Conservation (phyloP, 192 early-diverging fungal genomes). For the Geranomyces michiganensis region DNA sequence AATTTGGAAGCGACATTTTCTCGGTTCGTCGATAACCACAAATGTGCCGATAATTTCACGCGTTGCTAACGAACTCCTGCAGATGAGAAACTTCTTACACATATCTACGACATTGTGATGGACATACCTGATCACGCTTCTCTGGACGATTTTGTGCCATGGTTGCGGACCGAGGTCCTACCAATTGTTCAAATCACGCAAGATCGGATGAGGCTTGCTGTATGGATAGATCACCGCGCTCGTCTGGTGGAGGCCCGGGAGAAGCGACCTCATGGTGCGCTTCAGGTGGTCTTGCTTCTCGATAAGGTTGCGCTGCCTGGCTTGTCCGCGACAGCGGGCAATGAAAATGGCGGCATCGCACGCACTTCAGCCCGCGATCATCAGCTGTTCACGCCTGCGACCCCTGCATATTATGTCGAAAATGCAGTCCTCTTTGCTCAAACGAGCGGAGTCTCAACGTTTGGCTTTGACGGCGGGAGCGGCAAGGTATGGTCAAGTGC, state of each 20-base stretch:
- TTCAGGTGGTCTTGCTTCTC: constrained; percentile 50
- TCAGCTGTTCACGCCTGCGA: constrained; percentile 30
- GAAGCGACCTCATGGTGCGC: constrained; percentile 47
- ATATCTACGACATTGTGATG: constrained; percentile 51
- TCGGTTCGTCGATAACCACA: constrained; percentile 36
- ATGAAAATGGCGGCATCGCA: not conserved
- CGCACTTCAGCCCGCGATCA: constrained; percentile 7
- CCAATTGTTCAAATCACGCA: constrained; percentile 37
- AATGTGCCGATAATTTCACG: too few species aligned
- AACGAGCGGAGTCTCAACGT: constrained; percentile 26
- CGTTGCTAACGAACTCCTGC: not conserved
- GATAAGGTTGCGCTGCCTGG: constrained; percentile 25
- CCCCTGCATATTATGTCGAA: constrained; percentile 38
- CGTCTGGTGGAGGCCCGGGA: constrained; percentile 47
- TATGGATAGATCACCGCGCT: constrained; percentile 60
- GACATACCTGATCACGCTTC: constrained; percentile 47
- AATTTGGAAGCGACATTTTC: constrained; percentile 61
- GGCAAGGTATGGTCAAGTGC: constrained; percentile 26
- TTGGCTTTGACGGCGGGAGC: constrained; percentile 33
- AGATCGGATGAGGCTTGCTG: constrained; percentile 43
- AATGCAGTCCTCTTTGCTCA: constrained; percentile 28
- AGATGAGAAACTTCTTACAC: constrained; percentile 40
- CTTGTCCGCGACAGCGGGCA: constrained; percentile 1
- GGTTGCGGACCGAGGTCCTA: constrained; percentile 59
- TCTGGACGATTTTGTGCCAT: constrained; percentile 41